phyloP scores from a whole-genome alignment of 78 protist species.

The Bodo saltans region DNA sequence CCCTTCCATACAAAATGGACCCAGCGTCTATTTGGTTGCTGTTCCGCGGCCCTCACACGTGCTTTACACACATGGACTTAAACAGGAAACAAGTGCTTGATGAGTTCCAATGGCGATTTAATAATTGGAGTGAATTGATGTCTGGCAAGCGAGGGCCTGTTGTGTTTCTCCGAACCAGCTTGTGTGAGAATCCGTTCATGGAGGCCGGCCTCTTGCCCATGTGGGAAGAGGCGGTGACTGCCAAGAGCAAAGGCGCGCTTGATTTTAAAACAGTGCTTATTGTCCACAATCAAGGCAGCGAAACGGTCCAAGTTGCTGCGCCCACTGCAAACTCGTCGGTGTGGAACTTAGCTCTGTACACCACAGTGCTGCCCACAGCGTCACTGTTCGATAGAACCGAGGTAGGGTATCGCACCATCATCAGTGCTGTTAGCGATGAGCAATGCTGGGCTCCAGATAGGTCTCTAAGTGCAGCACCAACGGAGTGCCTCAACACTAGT shows the following conservation, averaged over 20 bases:
- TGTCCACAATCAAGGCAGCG: not conserved
- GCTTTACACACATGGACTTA: not conserved
- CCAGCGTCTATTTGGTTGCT: not conserved
- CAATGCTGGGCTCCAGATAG: not conserved
- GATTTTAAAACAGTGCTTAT: not conserved
- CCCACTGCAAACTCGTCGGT: not conserved
- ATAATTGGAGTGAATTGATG: not conserved
- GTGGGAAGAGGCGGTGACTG: not conserved
- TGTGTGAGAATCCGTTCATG: not conserved
- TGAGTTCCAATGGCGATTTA: not conserved
- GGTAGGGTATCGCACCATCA: not conserved
- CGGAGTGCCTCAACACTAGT: not conserved
- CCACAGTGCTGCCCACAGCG: not conserved
- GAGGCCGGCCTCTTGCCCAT: not conserved
- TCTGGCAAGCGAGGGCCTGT: not conserved
- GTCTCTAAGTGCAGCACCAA: not conserved
- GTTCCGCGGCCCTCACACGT: not conserved
- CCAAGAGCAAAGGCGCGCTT: not conserved
- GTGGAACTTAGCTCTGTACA: not conserved
- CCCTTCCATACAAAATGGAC: not conserved
- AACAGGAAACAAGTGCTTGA: not conserved
- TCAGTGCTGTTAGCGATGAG: not conserved
- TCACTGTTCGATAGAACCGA: not conserved
- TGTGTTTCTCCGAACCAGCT: not conserved
- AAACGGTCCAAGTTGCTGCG: not conserved